phyloP scores from a whole-genome alignment of 495 filamentous ascomycete genomes.

The Penicillium waksmanii region DNA sequence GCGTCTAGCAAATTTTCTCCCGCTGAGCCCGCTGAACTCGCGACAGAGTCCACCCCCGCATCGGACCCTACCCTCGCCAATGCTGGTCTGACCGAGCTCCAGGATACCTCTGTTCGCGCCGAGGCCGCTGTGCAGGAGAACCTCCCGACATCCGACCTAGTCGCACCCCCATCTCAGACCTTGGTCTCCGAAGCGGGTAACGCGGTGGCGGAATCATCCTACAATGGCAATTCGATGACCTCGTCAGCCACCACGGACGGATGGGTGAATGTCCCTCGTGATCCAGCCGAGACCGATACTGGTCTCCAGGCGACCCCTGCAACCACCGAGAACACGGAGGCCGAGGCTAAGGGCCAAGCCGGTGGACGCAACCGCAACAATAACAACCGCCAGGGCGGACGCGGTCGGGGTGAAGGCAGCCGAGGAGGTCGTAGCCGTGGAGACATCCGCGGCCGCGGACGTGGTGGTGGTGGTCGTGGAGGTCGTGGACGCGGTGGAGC shows the following conservation, averaged over 20 bases:
- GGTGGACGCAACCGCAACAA: constrained; percentile 54
- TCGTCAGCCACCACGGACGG: constrained; percentile 65
- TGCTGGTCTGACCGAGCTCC: constrained; percentile 75
- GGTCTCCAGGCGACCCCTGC: constrained; percentile 63
- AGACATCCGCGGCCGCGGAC: constrained; percentile 50
- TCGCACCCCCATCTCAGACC: constrained; percentile 54
- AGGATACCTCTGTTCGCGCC: constrained; percentile 40
- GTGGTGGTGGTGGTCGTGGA: constrained; percentile 47
- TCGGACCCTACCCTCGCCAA: constrained; percentile 79
- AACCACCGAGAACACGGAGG: constrained; percentile 34
- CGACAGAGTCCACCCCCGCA: constrained; percentile 41
- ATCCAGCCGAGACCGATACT: constrained; percentile 75
- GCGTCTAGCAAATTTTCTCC: constrained; percentile 48
- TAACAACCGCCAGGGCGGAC: constrained; percentile 50
- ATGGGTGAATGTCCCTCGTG: constrained; percentile 78
- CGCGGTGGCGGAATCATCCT: constrained; percentile 67
- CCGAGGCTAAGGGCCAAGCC: constrained; percentile 67
- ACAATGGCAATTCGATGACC: constrained; percentile 56
- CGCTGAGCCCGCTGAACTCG: constrained; percentile 25
- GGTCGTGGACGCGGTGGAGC: constrained; percentile 40
- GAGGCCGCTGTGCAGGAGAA: constrained; percentile 20
- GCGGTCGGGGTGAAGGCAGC: constrained; percentile 51
- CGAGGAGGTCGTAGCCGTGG: constrained; percentile 42
- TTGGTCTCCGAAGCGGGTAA: constrained; percentile 67
- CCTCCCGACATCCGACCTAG: constrained; percentile 37